Conservation (phyloP, 306 rosid genomes). For the Psophocarpus tetragonolobus region DNA sequence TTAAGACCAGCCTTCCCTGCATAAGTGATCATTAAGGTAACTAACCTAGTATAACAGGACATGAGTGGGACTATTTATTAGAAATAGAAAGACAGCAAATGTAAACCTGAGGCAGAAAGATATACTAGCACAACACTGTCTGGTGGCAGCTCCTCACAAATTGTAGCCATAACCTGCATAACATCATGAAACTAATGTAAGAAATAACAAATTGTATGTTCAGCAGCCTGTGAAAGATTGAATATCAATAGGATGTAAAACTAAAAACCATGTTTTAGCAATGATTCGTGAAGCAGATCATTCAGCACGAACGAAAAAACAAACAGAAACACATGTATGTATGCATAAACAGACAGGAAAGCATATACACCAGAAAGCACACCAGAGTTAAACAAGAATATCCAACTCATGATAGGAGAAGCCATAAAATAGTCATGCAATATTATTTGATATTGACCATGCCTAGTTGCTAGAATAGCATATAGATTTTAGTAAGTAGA, state of each 20-base stretch:
- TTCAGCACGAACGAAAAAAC: background rate
- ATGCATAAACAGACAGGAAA: background rate
- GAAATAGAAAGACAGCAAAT: conserved; percentile 31
- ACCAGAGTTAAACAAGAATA: background rate
- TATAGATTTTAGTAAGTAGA: conserved; percentile 6
- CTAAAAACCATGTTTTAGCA: background rate
- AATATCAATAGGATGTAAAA: conserved; percentile 2
- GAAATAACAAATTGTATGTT: conserved; percentile 19
- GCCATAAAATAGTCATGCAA: conserved; percentile 11
- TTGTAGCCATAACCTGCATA: conserved; percentile 88
- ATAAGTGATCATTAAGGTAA: conserved; percentile 42
- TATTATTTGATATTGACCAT: background rate
- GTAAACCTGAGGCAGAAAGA: conserved; percentile 89
- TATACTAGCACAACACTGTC: conserved; percentile 84
- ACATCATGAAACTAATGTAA: conserved; percentile 37
- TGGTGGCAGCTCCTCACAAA: conserved; percentile 91
- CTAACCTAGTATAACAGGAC: conserved; percentile 38
- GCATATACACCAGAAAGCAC: background rate
- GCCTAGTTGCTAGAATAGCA: conserved; percentile 3
- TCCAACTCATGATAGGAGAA: conserved; percentile 23
- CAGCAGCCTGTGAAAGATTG: background rate
- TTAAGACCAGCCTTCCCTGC: conserved; percentile 73
- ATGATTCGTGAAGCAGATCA: conserved; percentile 15
- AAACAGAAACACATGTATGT: background rate
- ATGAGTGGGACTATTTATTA: conserved; percentile 6